A percentile compares a stretch with the other conserved stretches of the same genome.
Evolutionary conservation across 441 rosid species (phyloP).

Genomic region (Populus tomentosa): DNA sequence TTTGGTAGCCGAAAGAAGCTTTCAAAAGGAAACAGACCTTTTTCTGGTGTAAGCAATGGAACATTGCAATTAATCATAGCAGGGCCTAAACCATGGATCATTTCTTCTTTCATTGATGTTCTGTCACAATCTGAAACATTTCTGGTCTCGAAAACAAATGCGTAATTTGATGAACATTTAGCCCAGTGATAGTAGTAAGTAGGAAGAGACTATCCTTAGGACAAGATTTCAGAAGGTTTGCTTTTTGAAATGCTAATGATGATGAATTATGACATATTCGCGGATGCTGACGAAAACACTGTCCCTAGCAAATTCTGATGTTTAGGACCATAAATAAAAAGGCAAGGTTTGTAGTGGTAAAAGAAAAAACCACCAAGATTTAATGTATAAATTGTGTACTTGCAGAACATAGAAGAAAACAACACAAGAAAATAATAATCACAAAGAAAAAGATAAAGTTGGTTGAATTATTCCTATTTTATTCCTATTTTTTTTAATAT

Average conservation of each 20-base stretch:
- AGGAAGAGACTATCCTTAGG: background rate
- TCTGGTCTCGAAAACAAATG: background rate
- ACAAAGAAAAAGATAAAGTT: too few relatives aligned
- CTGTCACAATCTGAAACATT: background rate
- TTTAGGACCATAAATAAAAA: background rate
- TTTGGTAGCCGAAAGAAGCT: slow-evolving; percentile 13
- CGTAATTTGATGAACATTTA: background rate
- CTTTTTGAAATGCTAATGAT: background rate
- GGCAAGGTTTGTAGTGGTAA: background rate
- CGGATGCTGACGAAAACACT: background rate
- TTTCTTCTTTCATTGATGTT: background rate
- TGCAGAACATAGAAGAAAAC: too few relatives aligned
- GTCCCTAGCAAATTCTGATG: background rate
- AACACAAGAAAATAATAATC: too few relatives aligned
- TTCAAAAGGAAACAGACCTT: background rate
- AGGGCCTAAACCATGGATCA: background rate
- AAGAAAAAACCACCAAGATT: too few relatives aligned
- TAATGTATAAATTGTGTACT: too few relatives aligned
- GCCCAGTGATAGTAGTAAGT: background rate
- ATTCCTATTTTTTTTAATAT: too few relatives aligned
- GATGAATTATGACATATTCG: background rate
- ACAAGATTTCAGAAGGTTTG: background rate
- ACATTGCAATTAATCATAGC: background rate
- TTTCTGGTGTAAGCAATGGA: background rate
- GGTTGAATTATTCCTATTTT: too few relatives aligned